These are phyloP conservation scores for Verticillium albo-atrum DNA, from an alignment of 2,329 filamentous ascomycete genomes.

Conservation along the genomic window DNA sequence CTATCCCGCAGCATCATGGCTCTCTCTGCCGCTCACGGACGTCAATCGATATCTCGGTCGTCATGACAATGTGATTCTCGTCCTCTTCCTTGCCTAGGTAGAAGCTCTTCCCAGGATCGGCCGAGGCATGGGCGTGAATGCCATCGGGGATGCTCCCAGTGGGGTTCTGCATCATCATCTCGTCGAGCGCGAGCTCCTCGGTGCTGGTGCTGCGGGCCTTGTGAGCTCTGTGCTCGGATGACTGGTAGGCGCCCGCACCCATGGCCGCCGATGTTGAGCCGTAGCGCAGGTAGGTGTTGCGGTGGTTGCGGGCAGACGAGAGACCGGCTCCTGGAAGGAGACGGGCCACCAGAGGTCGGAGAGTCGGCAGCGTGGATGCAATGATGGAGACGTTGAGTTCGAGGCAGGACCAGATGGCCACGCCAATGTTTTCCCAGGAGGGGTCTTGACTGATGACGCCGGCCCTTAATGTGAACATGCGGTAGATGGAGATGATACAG, in stretches of 20 bases:
- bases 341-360: slow-evolving; percentile 20
- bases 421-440: slow-evolving; percentile 24
- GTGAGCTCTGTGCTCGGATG: slow-evolving; percentile 4
- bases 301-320: slow-evolving; percentile 10
- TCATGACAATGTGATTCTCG: slow-evolving; percentile 3
- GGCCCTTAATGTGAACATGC: slow-evolving; percentile 22
- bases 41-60: slow-evolving; percentile 3
- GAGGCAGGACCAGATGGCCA: slow-evolving; percentile 24
- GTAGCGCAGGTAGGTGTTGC: slow-evolving; percentile 13
- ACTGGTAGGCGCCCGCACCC: slow-evolving; percentile 5
- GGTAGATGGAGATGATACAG: slow-evolving; percentile 25
- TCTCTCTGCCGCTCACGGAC: not conserved
- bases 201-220: slow-evolving; percentile 13
- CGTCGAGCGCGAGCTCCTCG: slow-evolving; percentile 18
- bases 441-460: slow-evolving; percentile 21
- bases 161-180: slow-evolving; percentile 3
- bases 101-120: not conserved
- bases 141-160: not conserved
- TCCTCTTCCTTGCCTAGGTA: not conserved
- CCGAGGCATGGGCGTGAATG: slow-evolving; percentile 3
- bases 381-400: slow-evolving; percentile 25
- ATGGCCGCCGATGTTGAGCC: slow-evolving; percentile 6
- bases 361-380: slow-evolving; percentile 21
- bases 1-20: too few species aligned
- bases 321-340: slow-evolving; percentile 15